Conservation (phyloP, 768 basidiomycete genomes). For the Termitomyces sp. region DNA sequence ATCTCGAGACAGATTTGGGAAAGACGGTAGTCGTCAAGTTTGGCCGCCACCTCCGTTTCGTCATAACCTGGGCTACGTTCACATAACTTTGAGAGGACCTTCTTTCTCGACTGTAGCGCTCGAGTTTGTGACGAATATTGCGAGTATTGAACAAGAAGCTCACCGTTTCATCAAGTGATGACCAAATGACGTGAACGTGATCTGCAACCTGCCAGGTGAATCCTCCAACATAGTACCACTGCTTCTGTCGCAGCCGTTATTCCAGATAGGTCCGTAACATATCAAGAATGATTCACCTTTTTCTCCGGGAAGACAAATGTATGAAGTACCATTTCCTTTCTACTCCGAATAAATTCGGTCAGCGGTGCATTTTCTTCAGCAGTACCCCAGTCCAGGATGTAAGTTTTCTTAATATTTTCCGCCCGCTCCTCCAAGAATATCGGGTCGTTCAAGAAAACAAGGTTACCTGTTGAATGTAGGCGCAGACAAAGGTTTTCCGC, state of each 20-base stretch:
- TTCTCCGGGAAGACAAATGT: slow-evolving; percentile 47
- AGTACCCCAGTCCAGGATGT: slow-evolving; percentile 54
- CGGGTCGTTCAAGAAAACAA: slow-evolving; percentile 55
- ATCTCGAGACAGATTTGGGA: slow-evolving; percentile 32
- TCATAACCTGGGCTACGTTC: slow-evolving; percentile 29
- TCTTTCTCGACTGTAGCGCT: slow-evolving; percentile 25
- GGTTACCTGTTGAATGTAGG: slow-evolving; percentile 31
- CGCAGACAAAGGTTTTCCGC: slow-evolving; percentile 39
- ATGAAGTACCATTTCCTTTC: slow-evolving; percentile 31
- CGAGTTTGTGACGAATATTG: background rate
- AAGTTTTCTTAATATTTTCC: slow-evolving; percentile 23
- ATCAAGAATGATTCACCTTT: slow-evolving; percentile 29
- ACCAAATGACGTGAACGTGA: slow-evolving; percentile 32
- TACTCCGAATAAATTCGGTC: slow-evolving; percentile 23
- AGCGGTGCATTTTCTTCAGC: slow-evolving; percentile 28
- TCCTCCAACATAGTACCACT: slow-evolving; percentile 53
- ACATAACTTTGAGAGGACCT: slow-evolving; percentile 30
- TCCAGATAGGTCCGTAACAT: background rate
- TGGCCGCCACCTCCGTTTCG: slow-evolving; percentile 29
- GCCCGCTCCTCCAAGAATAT: slow-evolving; percentile 46
- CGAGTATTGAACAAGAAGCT: slow-evolving; percentile 6
- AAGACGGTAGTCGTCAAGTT: slow-evolving; percentile 39
- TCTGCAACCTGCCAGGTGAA: slow-evolving; percentile 36
- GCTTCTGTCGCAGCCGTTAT: slow-evolving; percentile 26
- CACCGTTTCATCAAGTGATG: slow-evolving; percentile 32